Percentiles rank a stretch among this genome's conserved stretches.
Conservation (phyloP, 495 filamentous ascomycete genomes). For the Usnea hakonensis region DNA sequence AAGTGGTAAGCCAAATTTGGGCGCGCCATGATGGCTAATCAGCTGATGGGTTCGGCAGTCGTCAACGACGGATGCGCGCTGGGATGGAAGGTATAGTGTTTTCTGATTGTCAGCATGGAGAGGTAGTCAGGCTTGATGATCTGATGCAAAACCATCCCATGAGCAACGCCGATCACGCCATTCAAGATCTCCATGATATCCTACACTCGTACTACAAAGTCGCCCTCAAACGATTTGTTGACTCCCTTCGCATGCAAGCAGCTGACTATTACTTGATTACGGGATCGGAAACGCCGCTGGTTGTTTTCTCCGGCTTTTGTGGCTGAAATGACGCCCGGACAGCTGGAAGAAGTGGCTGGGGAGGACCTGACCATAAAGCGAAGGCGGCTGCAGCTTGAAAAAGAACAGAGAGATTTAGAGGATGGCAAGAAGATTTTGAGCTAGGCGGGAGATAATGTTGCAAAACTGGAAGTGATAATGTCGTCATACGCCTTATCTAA, state of each 20-base stretch:
- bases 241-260: conserved; percentile 36
- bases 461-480: background rate
- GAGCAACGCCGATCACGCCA: conserved; percentile 30
- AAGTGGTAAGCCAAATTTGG: conserved; percentile 27
- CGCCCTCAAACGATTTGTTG: conserved; percentile 37
- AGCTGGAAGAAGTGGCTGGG: conserved; percentile 38
- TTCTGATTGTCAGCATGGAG: conserved; percentile 16
- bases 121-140: conserved; percentile 25
- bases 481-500: conserved; percentile 1
- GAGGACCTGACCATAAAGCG: conserved; percentile 30
- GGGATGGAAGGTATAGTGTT: conserved; percentile 6
- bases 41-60: conserved; percentile 8
- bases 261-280: conserved; percentile 32
- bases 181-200: conserved; percentile 35
- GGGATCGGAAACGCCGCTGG: conserved; percentile 24
- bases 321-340: conserved; percentile 25
- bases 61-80: conserved; percentile 12
- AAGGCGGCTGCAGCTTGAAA: conserved; percentile 29
- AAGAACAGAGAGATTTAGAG: conserved; percentile 35
- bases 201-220: conserved; percentile 37
- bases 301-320: conserved; percentile 33
- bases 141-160: conserved; percentile 26
- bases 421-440: conserved; percentile 29
- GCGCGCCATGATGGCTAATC: conserved; percentile 5
- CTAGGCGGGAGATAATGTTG: conserved; percentile 2